Evolutionary conservation across 2,329 filamentous ascomycete species (phyloP).

Genomic region (Stagonosporopsis rhizophila): DNA sequence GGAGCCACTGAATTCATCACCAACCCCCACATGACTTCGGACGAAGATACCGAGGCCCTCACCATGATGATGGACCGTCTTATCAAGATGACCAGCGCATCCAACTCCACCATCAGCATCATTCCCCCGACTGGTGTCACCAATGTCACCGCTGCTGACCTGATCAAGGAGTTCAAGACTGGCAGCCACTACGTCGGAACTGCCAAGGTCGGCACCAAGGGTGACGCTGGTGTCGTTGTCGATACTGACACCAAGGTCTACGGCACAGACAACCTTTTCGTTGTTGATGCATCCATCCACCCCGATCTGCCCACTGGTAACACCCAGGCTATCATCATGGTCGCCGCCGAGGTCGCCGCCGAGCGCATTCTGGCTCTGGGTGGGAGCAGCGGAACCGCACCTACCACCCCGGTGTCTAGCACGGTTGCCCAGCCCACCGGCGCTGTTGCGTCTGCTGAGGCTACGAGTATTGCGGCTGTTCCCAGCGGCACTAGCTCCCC

Average conservation of each 20-base stretch:
- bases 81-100: slow-evolving; percentile 45
- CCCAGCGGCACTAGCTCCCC: slow-evolving; percentile 6
- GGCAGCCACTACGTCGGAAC: slow-evolving; percentile 58
- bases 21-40: slow-evolving; percentile 61
- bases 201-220: slow-evolving; percentile 59
- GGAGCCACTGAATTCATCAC: slow-evolving; percentile 54
- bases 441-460: slow-evolving; percentile 10
- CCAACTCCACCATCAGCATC: slow-evolving; percentile 39
- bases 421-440: slow-evolving; percentile 15
- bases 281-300: slow-evolving; percentile 61
- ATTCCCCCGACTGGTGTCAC: slow-evolving; percentile 47
- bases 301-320: slow-evolving; percentile 74
- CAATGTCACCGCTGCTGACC: slow-evolving; percentile 50
- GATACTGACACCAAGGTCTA: slow-evolving; percentile 53
- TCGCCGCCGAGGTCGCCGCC: slow-evolving; percentile 68
- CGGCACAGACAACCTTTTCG: slow-evolving; percentile 53
- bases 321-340: slow-evolving; percentile 69
- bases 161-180: slow-evolving; percentile 43
- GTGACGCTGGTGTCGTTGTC: slow-evolving; percentile 51
- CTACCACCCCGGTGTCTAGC: slow-evolving; percentile 1
- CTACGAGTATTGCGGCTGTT: slow-evolving; percentile 8
- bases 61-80: slow-evolving; percentile 57
- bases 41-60: slow-evolving; percentile 47
- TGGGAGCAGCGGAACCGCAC: slow-evolving; percentile 28
- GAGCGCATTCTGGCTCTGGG: slow-evolving; percentile 58